phyloP scores from a whole-genome alignment of 805 yeast genomes.

The Citeromyces nyonsensis region DNA sequence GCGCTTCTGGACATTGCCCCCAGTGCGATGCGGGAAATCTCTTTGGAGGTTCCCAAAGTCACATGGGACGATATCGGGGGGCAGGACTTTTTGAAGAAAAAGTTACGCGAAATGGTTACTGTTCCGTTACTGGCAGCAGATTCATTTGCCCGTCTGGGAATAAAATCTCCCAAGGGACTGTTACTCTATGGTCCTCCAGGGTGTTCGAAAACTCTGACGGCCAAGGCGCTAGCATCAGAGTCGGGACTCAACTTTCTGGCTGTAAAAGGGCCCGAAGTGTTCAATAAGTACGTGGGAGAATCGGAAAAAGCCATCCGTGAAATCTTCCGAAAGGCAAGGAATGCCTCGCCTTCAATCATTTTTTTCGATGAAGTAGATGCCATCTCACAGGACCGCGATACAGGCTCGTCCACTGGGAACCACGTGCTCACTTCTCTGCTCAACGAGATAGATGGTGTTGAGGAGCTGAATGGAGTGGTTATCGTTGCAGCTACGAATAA shows the following conservation, averaged over 20 bases:
- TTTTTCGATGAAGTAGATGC: conserved; percentile 98
- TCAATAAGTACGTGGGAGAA: conserved; percentile 94
- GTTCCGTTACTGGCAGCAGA: conserved; percentile 76
- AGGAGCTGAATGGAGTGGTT: conserved; percentile 83
- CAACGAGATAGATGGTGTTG: conserved; percentile 96
- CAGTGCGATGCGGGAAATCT: conserved; percentile 93
- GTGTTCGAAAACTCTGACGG: conserved; percentile 88
- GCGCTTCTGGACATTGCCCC: conserved; percentile 80
- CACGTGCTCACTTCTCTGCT: conserved; percentile 82
- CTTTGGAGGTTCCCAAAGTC: conserved; percentile 87
- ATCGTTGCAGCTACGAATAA: conserved; percentile 94
- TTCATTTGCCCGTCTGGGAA: conserved; percentile 63
- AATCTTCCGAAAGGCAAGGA: conserved; percentile 83
- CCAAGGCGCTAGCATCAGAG: conserved; percentile 91
- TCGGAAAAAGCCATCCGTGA: conserved; percentile 89
- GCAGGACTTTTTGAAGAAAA: conserved; percentile 66
- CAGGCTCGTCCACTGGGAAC: conserved; percentile 44
- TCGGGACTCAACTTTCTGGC: conserved; percentile 89
- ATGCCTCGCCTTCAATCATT: conserved; percentile 85
- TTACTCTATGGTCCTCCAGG: conserved; percentile 96
- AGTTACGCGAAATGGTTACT: conserved; percentile 81
- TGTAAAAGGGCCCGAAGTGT: conserved; percentile 90
- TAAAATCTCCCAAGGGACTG: conserved; percentile 86
- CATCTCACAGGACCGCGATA: conserved; percentile 56
- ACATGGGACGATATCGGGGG: conserved; percentile 95